Evolutionary conservation across 1,139 yeast genomes (phyloP), one percentile per base, ranked within the genome.

Genomic region (Saccharomycopsis crataegensis): DNA sequence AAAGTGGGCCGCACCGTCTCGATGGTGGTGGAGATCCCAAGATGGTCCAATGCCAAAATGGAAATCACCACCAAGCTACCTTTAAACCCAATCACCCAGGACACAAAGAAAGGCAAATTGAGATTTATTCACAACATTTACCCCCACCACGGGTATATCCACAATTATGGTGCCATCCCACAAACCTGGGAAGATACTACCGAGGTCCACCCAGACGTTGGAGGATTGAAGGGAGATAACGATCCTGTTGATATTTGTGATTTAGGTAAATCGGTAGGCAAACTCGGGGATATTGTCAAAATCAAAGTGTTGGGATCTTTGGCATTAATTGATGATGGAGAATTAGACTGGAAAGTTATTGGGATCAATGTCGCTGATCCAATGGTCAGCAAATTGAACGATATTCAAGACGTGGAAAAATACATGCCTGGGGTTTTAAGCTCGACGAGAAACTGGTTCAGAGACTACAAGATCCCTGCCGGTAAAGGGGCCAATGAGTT

Each of bases 201-300:
- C 1, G 31, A 12, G 17, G 43, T 33, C 49, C 62, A 64, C 60
- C 50, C 54, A 6, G 59, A 60, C 57, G 64, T 66, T 46, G 62
- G 62, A 50, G 73, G 73, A 50, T 78, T 83, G 57, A 78, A 76
- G 64, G 99, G 99, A 61, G 99, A 93, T 72, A 87, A 90, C 66
- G 99, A 93, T 72, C 99, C 99, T 28, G 76, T 93, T 62, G 99
- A 93, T 70, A 94, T 93, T 54, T 86, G 97, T 70, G 99, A 93
- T 69, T 89, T 93, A 62, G 96, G 98, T 54, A 80, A 83, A 58
- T 70, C 66, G 59, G 75, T 79, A 36, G 73, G 75, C 58, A 65
- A 82, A 34, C 73, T 74, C 14, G 83, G 91, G 46, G 74, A 80
- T 59, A 77, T 88, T 45, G 94, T 94, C 59, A 85, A 83, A 69